Conservation (phyloP, 148 eudicot species). For the Drosera capensis region DNA sequence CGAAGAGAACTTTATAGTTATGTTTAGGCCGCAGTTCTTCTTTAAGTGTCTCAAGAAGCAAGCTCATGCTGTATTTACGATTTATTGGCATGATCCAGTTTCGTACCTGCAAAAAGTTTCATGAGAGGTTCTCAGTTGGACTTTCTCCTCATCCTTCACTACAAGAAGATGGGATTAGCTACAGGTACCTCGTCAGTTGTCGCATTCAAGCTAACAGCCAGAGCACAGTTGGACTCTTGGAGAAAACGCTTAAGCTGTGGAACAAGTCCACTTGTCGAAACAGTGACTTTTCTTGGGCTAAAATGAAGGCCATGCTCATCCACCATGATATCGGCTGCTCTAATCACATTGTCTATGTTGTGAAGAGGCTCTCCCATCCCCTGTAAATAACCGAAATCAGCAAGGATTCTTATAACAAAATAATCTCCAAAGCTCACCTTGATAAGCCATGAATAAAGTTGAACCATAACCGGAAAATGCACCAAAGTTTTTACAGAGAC, state of each 20-base stretch:
- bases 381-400: too few species aligned
- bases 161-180: neutral
- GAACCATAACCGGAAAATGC: too few species aligned
- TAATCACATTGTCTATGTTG: constrained; percentile 75
- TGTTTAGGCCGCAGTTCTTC: constrained; percentile 48
- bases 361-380: constrained; percentile 99
- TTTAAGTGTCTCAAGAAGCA: constrained; percentile 70
- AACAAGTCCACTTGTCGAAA: constrained; percentile 92
- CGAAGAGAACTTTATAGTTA: constrained; percentile 76
- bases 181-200: constrained; percentile 70
- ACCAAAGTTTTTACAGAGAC: too few species aligned
- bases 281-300: constrained; percentile 83
- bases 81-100: constrained; percentile 98
- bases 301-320: constrained; percentile 91
- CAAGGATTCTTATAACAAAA: too few species aligned
- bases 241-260: constrained; percentile 83
- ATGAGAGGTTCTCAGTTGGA: neutral
- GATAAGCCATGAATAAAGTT: too few species aligned
- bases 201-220: constrained; percentile 88
- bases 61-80: constrained; percentile 70
- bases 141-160: neutral
- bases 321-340: constrained; percentile 76
- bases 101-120: constrained; percentile 47
- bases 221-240: constrained; percentile 53
- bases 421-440: too few species aligned